Conservation (phyloP, 768 basidiomycete species). For the Mycena maculata region DNA sequence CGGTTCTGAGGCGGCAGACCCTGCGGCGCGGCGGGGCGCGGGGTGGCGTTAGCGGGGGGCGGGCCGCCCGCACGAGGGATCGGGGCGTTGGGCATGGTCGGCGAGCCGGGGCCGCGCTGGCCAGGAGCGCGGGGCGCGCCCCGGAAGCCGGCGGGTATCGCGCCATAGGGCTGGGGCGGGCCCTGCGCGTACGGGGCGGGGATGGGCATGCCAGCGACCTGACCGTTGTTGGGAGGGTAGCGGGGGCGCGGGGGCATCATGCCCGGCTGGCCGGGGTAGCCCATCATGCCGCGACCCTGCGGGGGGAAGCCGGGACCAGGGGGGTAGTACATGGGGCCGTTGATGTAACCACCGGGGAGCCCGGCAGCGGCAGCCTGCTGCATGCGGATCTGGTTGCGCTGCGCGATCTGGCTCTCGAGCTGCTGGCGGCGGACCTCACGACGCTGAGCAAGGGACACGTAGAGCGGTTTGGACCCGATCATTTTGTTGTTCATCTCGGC, state of each 20-base stretch:
- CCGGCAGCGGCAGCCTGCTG: constrained; percentile 93
- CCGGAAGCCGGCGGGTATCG: constrained; percentile 68
- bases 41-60: constrained; percentile 63
- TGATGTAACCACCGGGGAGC: constrained; percentile 85
- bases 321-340: constrained; percentile 88
- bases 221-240: constrained; percentile 76
- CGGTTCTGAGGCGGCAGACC: constrained; percentile 58
- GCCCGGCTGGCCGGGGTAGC: constrained; percentile 79
- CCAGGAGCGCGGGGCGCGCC: constrained; percentile 72
- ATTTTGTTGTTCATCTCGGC: constrained; percentile 99
- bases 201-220: constrained; percentile 82
- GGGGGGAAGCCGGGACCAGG: constrained; percentile 86
- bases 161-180: constrained; percentile 79
- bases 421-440: constrained; percentile 98
- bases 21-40: constrained; percentile 63
- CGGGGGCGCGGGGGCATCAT: constrained; percentile 92
- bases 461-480: constrained; percentile 98
- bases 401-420: constrained; percentile 97
- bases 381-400: constrained; percentile 96
- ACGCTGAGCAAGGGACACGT: constrained; percentile 98
- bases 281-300: constrained; percentile 83
- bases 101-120: constrained; percentile 78
- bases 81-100: constrained; percentile 70
- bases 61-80: constrained; percentile 76
- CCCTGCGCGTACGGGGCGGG: constrained; percentile 77